Evolutionary conservation across 352 stramenopile genomes (phyloP).

Genomic region (Pythium aristosporum): DNA sequence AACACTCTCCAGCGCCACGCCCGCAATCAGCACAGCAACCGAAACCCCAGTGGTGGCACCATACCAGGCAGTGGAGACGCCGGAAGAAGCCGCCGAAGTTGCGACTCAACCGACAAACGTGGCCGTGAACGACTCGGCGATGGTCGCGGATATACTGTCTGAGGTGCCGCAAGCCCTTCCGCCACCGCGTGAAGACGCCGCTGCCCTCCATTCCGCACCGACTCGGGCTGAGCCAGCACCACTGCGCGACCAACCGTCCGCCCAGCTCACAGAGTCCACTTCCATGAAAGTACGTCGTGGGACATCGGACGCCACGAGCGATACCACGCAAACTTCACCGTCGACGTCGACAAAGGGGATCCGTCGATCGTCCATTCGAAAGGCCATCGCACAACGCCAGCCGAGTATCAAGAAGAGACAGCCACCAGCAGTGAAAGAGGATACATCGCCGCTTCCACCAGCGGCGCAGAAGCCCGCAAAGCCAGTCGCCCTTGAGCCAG

Average conservation of each 20-base stretch:
- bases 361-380: slow-evolving; percentile 16
- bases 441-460: neutral
- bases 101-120: neutral
- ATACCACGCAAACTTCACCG: neutral
- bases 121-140: too few relatives aligned
- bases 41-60: neutral
- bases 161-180: neutral
- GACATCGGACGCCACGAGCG: neutral
- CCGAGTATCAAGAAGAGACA: slow-evolving; percentile 20
- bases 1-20: too few relatives aligned
- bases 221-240: neutral
- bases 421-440: neutral
- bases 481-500: neutral
- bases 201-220: neutral
- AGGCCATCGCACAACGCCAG: slow-evolving; percentile 14
- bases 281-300: slow-evolving; percentile 13
- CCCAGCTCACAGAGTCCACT: neutral
- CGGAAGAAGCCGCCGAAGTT: neutral
- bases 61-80: neutral
- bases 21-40: neutral
- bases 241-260: neutral
- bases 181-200: neutral
- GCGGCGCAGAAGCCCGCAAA: too few relatives aligned
- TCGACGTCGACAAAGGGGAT: slow-evolving; percentile 12
- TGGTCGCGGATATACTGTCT: neutral